Conservation (phyloP, 768 basidiomycete genomes). For the Psilocybe azurescens region DNA sequence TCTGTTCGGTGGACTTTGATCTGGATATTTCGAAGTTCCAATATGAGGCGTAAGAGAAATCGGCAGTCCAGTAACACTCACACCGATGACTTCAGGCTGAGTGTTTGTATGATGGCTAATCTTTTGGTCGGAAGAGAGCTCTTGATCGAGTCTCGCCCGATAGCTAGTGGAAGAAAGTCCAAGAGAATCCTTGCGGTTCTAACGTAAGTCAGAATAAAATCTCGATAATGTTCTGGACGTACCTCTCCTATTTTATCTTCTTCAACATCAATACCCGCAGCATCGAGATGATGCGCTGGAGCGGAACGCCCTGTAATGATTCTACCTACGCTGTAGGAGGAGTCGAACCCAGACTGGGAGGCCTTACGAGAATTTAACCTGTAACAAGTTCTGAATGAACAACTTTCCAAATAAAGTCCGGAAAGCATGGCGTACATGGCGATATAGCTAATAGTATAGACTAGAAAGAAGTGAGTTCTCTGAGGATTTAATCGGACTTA, state of each 20-base stretch:
- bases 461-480: slow-evolving; percentile 2
- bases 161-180: slow-evolving; percentile 1
- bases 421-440: slow-evolving; percentile 12
- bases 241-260: slow-evolving; percentile 5
- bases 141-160: background rate
- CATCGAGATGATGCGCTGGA: background rate
- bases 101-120: background rate
- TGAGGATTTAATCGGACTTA: background rate
- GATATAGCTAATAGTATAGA: slow-evolving; percentile 18
- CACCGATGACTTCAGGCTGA: slow-evolving; percentile 1
- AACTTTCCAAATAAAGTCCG: background rate
- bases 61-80: background rate
- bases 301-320: background rate
- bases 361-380: slow-evolving; percentile 12
- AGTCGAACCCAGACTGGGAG: background rate
- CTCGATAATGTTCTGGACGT: background rate
- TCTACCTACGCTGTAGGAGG: slow-evolving; percentile 4
- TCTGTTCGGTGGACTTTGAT: slow-evolving; percentile 6
- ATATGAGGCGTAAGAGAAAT: background rate
- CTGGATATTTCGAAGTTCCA: background rate
- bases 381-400: background rate
- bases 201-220: background rate
- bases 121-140: background rate
- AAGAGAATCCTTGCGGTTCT: background rate
- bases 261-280: background rate